Evolutionary conservation across 176 grass and related monocot genomes (phyloP).

Genomic region (Eleusine indica): DNA sequence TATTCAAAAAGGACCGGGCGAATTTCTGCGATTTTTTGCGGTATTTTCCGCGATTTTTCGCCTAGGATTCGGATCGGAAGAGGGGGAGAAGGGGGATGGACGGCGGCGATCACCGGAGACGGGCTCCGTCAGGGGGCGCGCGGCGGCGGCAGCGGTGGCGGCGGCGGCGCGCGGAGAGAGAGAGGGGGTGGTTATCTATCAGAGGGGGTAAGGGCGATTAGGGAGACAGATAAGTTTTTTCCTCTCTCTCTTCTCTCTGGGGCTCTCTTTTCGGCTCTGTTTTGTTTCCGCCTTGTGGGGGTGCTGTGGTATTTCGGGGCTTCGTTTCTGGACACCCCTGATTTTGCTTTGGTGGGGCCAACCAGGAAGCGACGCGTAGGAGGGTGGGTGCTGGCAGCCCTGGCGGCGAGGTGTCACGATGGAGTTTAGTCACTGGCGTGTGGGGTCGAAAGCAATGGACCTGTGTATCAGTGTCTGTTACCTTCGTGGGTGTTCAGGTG

Average conservation of each 20-base stretch:
- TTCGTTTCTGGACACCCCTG: constrained; percentile 30
- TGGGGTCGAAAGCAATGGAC: not conserved
- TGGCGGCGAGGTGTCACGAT: not conserved
- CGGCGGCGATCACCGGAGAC: constrained; percentile 52
- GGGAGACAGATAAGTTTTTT: constrained; percentile 62
- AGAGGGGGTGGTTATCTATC: constrained; percentile 56
- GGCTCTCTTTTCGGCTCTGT: constrained; percentile 11
- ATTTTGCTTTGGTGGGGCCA: constrained; percentile 40
- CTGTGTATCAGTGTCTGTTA: not conserved
- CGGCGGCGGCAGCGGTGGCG: constrained; percentile 34
- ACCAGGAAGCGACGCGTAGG: constrained; percentile 39
- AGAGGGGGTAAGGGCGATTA: constrained; percentile 50
- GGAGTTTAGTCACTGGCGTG: not conserved
- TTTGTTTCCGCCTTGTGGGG: constrained; percentile 4
- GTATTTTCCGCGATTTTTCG: constrained; percentile 50
- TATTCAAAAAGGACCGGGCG: constrained; percentile 41
- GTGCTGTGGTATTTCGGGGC: constrained; percentile 19
- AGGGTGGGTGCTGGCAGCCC: not conserved
- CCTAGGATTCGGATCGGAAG: constrained; percentile 43
- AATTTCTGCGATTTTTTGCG: constrained; percentile 42
- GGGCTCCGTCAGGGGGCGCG: not conserved
- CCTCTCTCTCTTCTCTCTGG: not conserved
- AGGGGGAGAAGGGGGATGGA: constrained; percentile 8
- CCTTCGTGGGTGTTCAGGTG: not conserved
- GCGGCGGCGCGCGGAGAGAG: constrained; percentile 50